Percentiles rank a stretch among this genome's conserved stretches.
phyloP scores from a whole-genome alignment of 306 rosid genomes.

The Fagus crenata region DNA sequence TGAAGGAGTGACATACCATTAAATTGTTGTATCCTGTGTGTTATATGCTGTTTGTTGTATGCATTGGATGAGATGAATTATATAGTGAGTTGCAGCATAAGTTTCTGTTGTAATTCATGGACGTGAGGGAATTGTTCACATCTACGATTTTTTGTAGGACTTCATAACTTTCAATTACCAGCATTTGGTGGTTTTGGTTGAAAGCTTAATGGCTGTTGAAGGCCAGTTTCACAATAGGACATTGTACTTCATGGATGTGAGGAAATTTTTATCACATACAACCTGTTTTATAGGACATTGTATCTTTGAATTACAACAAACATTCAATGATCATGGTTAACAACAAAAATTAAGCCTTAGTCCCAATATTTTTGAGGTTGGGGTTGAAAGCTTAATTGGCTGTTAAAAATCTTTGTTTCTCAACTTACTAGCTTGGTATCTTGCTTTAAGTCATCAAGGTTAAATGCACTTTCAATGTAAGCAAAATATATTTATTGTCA shows the following conservation, averaged over 20 bases:
- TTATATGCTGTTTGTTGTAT: background rate
- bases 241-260: background rate
- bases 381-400: background rate
- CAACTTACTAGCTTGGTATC: background rate
- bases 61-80: no score
- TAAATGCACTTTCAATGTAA: no score
- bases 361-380: no score
- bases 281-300: background rate
- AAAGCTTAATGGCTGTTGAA: background rate
- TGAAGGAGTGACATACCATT: conserved; percentile 57
- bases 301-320: background rate
- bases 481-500: no score
- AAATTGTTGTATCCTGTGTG: background rate
- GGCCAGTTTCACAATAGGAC: background rate
- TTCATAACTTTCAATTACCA: background rate
- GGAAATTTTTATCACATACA: background rate
- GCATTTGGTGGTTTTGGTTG: background rate
- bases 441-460: no score
- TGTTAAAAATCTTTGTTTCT: no score
- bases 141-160: background rate
- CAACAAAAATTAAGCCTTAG: no score
- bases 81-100: background rate
- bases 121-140: background rate
- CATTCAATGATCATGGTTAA: background rate
- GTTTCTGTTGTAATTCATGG: background rate